A percentile compares a stretch with the other conserved stretches of the same genome.
Conservation (phyloP, 495 filamentous ascomycete species). For the Penicillium lagena region DNA sequence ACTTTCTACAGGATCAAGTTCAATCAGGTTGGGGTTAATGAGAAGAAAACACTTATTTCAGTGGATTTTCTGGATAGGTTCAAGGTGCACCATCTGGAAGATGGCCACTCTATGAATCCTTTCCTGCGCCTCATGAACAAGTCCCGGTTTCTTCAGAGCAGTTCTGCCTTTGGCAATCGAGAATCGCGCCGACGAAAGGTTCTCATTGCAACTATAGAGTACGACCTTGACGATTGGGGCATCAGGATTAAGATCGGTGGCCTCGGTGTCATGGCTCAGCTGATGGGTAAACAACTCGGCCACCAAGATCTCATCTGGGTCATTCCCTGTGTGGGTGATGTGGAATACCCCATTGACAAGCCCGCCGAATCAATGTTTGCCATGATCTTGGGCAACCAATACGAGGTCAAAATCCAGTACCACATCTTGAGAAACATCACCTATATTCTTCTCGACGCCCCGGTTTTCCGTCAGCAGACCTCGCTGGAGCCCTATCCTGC, state of each 20-base stretch:
- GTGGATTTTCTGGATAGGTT: slow-evolving; percentile 26
- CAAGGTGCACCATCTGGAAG: slow-evolving; percentile 9
- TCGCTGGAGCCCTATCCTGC: slow-evolving; percentile 62
- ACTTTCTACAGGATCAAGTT: slow-evolving; percentile 68
- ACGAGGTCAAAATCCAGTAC: slow-evolving; percentile 61
- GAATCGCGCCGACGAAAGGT: slow-evolving; percentile 45
- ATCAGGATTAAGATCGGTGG: slow-evolving; percentile 74
- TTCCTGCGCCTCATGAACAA: slow-evolving; percentile 31
- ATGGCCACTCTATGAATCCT: slow-evolving; percentile 20
- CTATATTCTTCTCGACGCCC: slow-evolving; percentile 64
- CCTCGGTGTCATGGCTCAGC: slow-evolving; percentile 61
- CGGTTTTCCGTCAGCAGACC: slow-evolving; percentile 64
- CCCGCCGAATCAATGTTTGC: slow-evolving; percentile 58
- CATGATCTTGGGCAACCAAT: slow-evolving; percentile 57
- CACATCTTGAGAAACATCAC: slow-evolving; percentile 63
- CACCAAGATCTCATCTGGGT: slow-evolving; percentile 70
- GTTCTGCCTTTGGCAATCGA: slow-evolving; percentile 38
- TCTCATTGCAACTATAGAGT: slow-evolving; percentile 67
- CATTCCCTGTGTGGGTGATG: slow-evolving; percentile 65
- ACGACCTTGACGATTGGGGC: slow-evolving; percentile 64
- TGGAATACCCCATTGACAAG: slow-evolving; percentile 58
- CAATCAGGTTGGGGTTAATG: slow-evolving; percentile 56
- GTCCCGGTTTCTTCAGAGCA: slow-evolving; percentile 40
- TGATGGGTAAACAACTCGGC: slow-evolving; percentile 64
- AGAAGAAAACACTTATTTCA: slow-evolving; percentile 39